Conservation (phyloP, 768 basidiomycete species). For the Xanthoconium purpureum region DNA sequence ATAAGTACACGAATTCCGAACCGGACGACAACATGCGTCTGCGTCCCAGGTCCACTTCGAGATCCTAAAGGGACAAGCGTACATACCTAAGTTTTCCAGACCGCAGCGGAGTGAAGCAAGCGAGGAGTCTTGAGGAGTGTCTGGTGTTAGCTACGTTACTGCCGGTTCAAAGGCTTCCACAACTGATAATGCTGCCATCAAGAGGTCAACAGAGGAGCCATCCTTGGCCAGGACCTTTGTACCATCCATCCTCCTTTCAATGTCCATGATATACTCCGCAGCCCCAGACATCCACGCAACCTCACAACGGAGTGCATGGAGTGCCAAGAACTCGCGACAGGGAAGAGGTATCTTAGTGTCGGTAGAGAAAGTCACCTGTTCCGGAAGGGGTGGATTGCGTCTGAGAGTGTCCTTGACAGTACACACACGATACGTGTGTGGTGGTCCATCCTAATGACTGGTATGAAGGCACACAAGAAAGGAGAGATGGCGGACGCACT, state of each 20-base stretch:
- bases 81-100: too few species aligned
- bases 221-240: neutral
- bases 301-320: constrained; percentile 10
- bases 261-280: neutral
- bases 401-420: neutral
- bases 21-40: too few species aligned
- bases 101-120: too few species aligned
- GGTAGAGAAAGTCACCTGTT: constrained; percentile 1
- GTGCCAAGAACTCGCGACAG: neutral
- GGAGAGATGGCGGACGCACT: neutral
- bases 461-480: neutral
- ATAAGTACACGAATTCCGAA: too few species aligned
- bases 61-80: too few species aligned
- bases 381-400: neutral
- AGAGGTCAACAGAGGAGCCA: neutral
- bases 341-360: neutral
- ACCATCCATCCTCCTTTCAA: constrained; percentile 1
- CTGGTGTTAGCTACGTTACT: too few species aligned
- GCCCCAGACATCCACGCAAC: constrained; percentile 5
- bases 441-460: neutral
- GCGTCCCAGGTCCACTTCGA: too few species aligned
- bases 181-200: neutral
- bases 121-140: too few species aligned
- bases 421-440: neutral
- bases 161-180: too few species aligned